phyloP scores from a whole-genome alignment of 2,329 filamentous ascomycete species.

The Tolypocladium amazonense region DNA sequence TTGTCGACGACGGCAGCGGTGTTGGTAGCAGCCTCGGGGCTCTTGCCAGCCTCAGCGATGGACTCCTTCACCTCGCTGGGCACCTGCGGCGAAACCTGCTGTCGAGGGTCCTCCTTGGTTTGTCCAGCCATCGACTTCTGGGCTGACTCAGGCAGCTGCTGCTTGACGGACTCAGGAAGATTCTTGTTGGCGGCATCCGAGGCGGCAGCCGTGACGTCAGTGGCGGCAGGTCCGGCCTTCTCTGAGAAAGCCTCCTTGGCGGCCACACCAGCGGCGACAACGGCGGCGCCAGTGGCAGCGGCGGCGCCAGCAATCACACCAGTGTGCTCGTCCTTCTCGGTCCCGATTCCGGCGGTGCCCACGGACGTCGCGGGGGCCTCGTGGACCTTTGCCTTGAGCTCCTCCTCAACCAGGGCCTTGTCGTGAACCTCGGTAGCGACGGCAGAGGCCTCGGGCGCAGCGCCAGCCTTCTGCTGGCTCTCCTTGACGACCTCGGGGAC shows the following conservation, averaged over 20 bases:
- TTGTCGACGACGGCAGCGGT: slow-evolving; percentile 63
- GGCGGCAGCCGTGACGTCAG: slow-evolving; percentile 22
- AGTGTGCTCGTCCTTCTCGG: slow-evolving; percentile 38
- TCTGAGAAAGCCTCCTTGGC: slow-evolving; percentile 26
- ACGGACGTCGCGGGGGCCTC: slow-evolving; percentile 48
- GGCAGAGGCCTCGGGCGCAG: slow-evolving; percentile 57
- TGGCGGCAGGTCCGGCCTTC: slow-evolving; percentile 17
- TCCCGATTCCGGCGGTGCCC: slow-evolving; percentile 39
- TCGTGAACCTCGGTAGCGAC: slow-evolving; percentile 55
- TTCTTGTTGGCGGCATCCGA: slow-evolving; percentile 31
- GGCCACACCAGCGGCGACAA: slow-evolving; percentile 21
- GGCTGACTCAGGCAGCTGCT: slow-evolving; percentile 36
- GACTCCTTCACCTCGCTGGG: slow-evolving; percentile 48
- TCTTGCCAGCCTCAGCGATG: slow-evolving; percentile 44
- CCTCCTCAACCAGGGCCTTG: slow-evolving; percentile 61
- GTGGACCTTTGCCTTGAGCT: slow-evolving; percentile 57
- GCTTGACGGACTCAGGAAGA: slow-evolving; percentile 44
- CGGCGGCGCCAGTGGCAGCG: slow-evolving; percentile 22
- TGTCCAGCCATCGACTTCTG: slow-evolving; percentile 35
- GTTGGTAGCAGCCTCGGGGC: slow-evolving; percentile 62
- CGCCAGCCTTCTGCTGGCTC: slow-evolving; percentile 57
- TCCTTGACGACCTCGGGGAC: slow-evolving; percentile 48
- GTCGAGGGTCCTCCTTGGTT: slow-evolving; percentile 28
- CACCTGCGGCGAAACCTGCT: slow-evolving; percentile 38
- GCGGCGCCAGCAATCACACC: slow-evolving; percentile 25